These are phyloP conservation scores for Petunia axillaris DNA, from an alignment of 257 asterid species.

Conservation along the genomic window DNA sequence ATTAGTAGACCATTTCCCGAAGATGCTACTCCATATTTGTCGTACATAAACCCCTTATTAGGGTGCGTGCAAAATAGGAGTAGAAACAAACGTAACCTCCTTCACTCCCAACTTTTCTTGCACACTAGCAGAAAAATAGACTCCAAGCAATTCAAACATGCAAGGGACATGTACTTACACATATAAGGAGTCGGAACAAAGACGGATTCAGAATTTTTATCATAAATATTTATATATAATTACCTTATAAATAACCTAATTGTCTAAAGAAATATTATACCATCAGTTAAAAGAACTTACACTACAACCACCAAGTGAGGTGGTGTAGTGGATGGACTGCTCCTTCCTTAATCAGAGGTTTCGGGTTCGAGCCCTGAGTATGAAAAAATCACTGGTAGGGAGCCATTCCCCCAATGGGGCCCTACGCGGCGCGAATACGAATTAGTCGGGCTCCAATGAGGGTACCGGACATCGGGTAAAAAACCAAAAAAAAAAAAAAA, in stretches of 20 bases:
- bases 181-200: background rate
- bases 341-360: too few relatives aligned
- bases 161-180: background rate
- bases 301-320: too few relatives aligned
- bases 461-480: too few relatives aligned
- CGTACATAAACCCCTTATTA: background rate
- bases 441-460: too few relatives aligned
- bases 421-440: too few relatives aligned
- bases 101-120: background rate
- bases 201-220: background rate
- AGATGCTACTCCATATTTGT: background rate
- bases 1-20: slow-evolving; percentile 21
- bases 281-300: too few relatives aligned
- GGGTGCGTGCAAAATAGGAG: background rate
- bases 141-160: background rate
- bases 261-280: too few relatives aligned
- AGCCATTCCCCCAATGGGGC: too few relatives aligned
- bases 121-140: background rate
- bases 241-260: too few relatives aligned
- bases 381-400: too few relatives aligned
- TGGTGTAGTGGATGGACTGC: too few relatives aligned
- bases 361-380: too few relatives aligned
- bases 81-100: background rate
- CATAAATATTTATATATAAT: background rate
- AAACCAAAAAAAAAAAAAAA: background rate